Conservation (phyloP, 139 green algal genomes). For the Tetradesmus obliquus region DNA sequence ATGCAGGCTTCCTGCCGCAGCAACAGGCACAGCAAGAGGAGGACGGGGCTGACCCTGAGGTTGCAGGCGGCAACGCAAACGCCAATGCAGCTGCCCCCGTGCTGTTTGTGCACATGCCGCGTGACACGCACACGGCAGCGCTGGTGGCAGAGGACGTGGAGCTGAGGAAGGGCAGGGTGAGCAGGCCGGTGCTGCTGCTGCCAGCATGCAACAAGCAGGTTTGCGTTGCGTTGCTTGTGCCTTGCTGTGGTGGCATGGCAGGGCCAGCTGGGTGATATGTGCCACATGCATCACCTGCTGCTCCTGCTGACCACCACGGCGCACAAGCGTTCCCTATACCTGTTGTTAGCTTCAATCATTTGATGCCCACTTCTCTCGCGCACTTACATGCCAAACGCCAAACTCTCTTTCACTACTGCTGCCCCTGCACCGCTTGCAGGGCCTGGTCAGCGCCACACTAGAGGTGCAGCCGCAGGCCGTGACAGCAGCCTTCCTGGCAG, state of each 20-base stretch:
- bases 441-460: constrained; percentile 35
- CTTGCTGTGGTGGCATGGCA: too few relatives aligned
- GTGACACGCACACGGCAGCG: constrained; percentile 50
- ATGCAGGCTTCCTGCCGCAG: constrained; percentile 29
- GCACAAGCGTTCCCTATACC: too few relatives aligned
- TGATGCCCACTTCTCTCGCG: too few relatives aligned
- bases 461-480: constrained; percentile 46
- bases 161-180: constrained; percentile 45
- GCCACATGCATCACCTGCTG: too few relatives aligned
- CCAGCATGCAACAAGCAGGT: too few relatives aligned
- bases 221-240: too few relatives aligned
- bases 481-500: constrained; percentile 46
- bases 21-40: neutral
- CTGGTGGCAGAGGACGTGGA: constrained; percentile 53
- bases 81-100: constrained; percentile 59
- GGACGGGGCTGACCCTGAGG: neutral
- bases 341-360: too few relatives aligned
- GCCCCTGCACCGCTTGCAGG: constrained; percentile 20
- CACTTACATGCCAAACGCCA: too few relatives aligned
- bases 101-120: constrained; percentile 76
- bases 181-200: neutral
- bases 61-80: neutral
- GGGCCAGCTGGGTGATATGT: too few relatives aligned
- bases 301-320: too few relatives aligned
- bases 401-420: neutral